Evolutionary conservation across 352 stramenopile genomes (phyloP).

Genomic region (Vaucheria bursata): DNA sequence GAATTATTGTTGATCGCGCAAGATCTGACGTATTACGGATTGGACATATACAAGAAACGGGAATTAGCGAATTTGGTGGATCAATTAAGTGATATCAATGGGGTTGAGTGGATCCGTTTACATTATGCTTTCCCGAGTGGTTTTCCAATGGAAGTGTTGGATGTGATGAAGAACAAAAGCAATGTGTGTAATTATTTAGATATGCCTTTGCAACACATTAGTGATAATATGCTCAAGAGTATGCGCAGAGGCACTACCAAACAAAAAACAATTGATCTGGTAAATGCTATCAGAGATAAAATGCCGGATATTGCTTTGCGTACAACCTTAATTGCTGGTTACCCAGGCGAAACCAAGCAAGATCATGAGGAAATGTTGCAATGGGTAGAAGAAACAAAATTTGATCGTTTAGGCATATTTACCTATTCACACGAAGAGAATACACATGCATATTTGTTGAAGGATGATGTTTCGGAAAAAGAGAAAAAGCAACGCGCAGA

Average conservation of each 20-base stretch:
- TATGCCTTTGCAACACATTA: not conserved
- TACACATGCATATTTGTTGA: too few species aligned
- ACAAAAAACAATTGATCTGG: not conserved
- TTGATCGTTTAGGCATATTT: too few species aligned
- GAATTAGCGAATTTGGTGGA: not conserved
- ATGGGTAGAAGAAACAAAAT: not conserved
- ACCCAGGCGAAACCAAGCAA: not conserved
- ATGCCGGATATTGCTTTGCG: not conserved
- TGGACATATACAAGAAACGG: not conserved
- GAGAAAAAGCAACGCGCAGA: too few species aligned
- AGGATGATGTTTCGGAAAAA: too few species aligned
- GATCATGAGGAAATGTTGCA: not conserved
- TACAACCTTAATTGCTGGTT: not conserved
- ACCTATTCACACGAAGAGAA: too few species aligned
- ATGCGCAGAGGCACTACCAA: not conserved
- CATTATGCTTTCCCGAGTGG: too few species aligned
- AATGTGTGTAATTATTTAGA: not conserved
- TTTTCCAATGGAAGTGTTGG: too few species aligned
- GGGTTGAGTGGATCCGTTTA: not conserved
- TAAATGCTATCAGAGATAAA: not conserved
- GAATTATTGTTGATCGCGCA: not conserved
- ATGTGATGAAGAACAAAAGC: not conserved
- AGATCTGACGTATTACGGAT: not conserved
- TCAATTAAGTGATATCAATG: not conserved
- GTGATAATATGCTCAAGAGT: not conserved